Evolutionary conservation across 441 rosid genomes (phyloP).

Genomic region (Hura crepitans): DNA sequence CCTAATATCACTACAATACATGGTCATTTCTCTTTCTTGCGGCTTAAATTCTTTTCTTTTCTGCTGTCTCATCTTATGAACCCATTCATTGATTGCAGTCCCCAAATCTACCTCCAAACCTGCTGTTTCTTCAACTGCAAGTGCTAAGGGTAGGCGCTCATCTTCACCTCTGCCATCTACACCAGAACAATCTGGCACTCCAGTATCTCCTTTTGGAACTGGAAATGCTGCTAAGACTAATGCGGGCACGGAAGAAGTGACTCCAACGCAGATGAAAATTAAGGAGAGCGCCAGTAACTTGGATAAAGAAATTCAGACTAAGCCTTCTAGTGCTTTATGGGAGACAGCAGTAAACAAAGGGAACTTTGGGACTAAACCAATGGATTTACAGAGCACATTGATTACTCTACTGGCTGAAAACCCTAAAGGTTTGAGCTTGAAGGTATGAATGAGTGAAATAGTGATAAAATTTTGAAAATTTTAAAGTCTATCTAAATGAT

Average conservation of each 20-base stretch:
- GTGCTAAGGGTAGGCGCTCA: conserved; percentile 51
- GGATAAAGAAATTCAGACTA: conserved; percentile 53
- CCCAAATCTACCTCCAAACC: conserved; percentile 54
- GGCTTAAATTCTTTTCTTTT: not conserved
- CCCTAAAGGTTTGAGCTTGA: conserved; percentile 77
- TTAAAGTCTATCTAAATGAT: not conserved
- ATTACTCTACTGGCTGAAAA: conserved; percentile 59
- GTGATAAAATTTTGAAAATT: conserved; percentile 8
- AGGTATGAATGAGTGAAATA: conserved; percentile 45
- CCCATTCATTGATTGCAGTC: conserved; percentile 37
- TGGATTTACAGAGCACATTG: conserved; percentile 60
- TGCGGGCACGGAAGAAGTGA: conserved; percentile 38
- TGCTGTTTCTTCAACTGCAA: conserved; percentile 39
- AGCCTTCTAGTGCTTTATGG: conserved; percentile 32
- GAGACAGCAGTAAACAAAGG: conserved; percentile 47
- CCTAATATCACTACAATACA: not conserved
- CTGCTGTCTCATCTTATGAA: conserved; percentile 16
- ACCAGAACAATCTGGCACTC: conserved; percentile 49
- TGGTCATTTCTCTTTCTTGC: conserved; percentile 7
- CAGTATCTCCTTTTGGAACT: conserved; percentile 49
- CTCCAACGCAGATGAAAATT: conserved; percentile 38
- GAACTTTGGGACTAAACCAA: conserved; percentile 43
- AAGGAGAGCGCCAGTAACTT: conserved; percentile 45
- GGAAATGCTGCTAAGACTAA: conserved; percentile 46
- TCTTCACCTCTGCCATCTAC: conserved; percentile 77